Base-by-base conservation (phyloP, 1,284 basidiomycete species). In the Malassezia sp. region DNA sequence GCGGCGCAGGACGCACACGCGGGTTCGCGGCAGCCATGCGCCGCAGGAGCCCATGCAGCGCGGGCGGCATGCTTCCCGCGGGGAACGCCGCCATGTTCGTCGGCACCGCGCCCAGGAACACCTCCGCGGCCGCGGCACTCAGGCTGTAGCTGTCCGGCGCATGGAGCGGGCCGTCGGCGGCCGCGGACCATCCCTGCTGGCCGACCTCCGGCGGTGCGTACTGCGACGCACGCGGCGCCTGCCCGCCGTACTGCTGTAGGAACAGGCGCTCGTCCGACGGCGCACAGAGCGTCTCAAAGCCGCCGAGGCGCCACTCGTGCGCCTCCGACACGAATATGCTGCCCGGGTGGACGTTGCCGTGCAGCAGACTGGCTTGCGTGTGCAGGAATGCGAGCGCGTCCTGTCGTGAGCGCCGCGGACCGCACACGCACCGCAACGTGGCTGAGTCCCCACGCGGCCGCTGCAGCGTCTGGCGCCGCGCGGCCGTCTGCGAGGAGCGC, bases 251-350 rank as follows among this genome's bases (percentile, higher is more conserved):
- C 27, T 50, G 59, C 46, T 39, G 45, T 28, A 65, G 44, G 4
- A 61, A 36, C 3, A 47, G 45, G 4, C 60, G 54, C 36, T 73
- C 73, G 71, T 67, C 60, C 3, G 68, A 65, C 10, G 72, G 26
- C 49, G 65, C 46, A 60, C 84, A 90, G 59, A 96, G 72, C 1
- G 90, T 73, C 60, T 99, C 93, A 61, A 97, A 90, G 1, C 91
- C 91, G 24, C 84, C 90, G 8, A 97, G 74, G 64, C 84, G 84
- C 91, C 90, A 97, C 74, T 99, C 93, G 17, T 91, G 86, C 0
- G 88, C 85, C 0, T 71, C 68, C 0, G 74, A 74, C 48, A 96
- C 79, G 66, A 93, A 96, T 53, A 97, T 78, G 2, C 84, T 81
- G 46, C 81, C 79, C 4, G 80, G 74, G 45, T 82, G 76, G 46